phyloP scores from a whole-genome alignment of 345 rosid genomes.

The Corchorus olitorius region DNA sequence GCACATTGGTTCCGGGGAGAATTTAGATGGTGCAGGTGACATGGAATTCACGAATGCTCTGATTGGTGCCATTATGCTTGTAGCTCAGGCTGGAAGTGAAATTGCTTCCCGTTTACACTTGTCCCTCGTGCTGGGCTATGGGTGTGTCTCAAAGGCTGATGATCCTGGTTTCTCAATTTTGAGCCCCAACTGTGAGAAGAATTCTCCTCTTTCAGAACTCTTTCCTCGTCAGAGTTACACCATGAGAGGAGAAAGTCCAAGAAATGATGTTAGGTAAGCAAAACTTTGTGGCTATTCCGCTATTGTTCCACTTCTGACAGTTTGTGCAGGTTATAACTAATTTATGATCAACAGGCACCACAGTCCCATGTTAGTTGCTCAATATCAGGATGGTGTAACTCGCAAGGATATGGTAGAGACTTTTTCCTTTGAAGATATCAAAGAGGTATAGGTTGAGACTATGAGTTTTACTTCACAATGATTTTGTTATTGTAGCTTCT shows the following conservation, averaged over 20 bases:
- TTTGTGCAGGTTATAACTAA: slow-evolving; percentile 5
- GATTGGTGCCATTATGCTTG: slow-evolving; percentile 48
- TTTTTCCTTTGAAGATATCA: slow-evolving; percentile 68
- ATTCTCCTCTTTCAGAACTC: slow-evolving; percentile 45
- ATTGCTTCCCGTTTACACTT: slow-evolving; percentile 66
- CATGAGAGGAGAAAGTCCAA: slow-evolving; percentile 69
- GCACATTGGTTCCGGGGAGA: slow-evolving; percentile 58
- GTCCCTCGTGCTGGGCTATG: slow-evolving; percentile 77
- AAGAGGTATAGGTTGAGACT: slow-evolving; percentile 46
- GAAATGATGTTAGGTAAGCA: slow-evolving; percentile 73
- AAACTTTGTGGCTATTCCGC: slow-evolving; percentile 1
- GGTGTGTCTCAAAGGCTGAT: slow-evolving; percentile 44
- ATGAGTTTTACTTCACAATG: neutral
- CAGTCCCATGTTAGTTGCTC: slow-evolving; percentile 83
- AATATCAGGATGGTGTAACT: slow-evolving; percentile 87
- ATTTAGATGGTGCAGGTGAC: slow-evolving; percentile 19
- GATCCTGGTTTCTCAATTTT: slow-evolving; percentile 42
- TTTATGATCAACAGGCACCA: slow-evolving; percentile 58
- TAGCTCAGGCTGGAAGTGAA: slow-evolving; percentile 60
- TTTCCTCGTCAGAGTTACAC: slow-evolving; percentile 83
- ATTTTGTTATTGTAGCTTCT: neutral
- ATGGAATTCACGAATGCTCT: slow-evolving; percentile 50
- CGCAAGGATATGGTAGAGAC: slow-evolving; percentile 69
- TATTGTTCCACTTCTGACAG: slow-evolving; percentile 15
- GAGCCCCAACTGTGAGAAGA: slow-evolving; percentile 32